Percentiles rank a stretch among this genome's conserved stretches.
Evolutionary conservation across 2,329 filamentous ascomycete genomes (phyloP).

Genomic region (Ceratocystiopsis minuta): DNA sequence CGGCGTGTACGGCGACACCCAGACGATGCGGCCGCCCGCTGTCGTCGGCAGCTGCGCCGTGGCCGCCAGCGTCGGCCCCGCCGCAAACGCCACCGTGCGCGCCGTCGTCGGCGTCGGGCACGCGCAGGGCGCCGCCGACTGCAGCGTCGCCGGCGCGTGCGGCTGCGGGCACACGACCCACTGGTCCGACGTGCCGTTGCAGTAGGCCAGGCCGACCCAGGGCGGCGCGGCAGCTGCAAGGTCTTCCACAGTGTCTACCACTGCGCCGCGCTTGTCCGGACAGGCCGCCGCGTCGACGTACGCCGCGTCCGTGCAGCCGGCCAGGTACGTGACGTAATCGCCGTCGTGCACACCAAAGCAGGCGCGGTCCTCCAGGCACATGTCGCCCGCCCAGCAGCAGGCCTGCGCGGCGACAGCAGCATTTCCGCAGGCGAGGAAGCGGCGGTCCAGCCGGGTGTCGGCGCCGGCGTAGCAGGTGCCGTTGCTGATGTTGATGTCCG

Average conservation of each 20-base stretch:
- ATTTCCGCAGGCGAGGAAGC: constrained; percentile 12
- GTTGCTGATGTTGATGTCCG: constrained; percentile 7
- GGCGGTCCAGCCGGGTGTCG: constrained; percentile 1
- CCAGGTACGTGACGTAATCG: constrained; percentile 19
- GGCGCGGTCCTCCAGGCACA: constrained; percentile 7
- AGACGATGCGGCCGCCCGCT: constrained; percentile 12
- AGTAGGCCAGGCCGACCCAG: constrained; percentile 19
- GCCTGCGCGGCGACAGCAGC: constrained; percentile 3
- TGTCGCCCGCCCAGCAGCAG: constrained; percentile 10
- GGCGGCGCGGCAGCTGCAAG: constrained; percentile 7
- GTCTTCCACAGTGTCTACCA: not conserved
- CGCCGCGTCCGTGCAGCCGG: constrained; percentile 20
- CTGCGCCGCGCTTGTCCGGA: constrained; percentile 14
- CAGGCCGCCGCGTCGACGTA: constrained; percentile 13
- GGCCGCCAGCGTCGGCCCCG: constrained; percentile 11
- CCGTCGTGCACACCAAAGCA: constrained; percentile 11
- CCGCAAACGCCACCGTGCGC: constrained; percentile 13
- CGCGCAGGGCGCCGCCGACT: constrained; percentile 13
- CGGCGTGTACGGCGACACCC: constrained; percentile 12
- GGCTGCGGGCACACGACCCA: constrained; percentile 18
- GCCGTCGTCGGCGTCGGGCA: constrained; percentile 13
- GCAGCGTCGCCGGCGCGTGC: constrained; percentile 8
- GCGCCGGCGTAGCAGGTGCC: constrained; percentile 8
- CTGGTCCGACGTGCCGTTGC: constrained; percentile 15
- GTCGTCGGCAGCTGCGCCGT: constrained; percentile 13